Evolutionary conservation across 2,329 filamentous ascomycete species (phyloP), one percentile per base, ranked within the genome.

Genomic region (Aspergillus neotritici): DNA sequence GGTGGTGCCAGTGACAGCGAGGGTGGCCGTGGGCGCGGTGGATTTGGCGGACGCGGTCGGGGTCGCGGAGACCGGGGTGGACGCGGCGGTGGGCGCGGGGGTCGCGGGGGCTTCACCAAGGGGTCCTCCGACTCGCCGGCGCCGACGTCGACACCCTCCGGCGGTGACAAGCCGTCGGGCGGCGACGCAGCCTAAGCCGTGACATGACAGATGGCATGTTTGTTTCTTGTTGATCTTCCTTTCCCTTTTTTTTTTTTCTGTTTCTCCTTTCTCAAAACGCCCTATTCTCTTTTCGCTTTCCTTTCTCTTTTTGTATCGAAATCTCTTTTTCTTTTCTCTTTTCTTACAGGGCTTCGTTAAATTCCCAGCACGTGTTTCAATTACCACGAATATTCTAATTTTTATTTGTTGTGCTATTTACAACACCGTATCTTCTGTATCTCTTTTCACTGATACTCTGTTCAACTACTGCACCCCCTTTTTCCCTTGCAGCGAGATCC

Each of bases 1-100:
- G 86, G 85, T 43, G 86, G 82, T 41, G 87, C 87, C 46, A 90
- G 83, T 47, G 82, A 84, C 61, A 86, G 84, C 54, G 86, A 89
- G 59, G 74, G 76, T 44, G 71, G 72, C 43, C 69, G 78, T 44
- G 73, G 78, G 48, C 72, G 78, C 49, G 70, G 74, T 48, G 57
- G 59, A 17, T 57, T 53, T 31, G 49, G 60, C 34, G 56, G 78
- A 46, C 69, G 73, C 50, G 75, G 75, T 37, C 68, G 79, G 36
- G 79, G 79, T 12, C 73, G 71, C 28, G 71, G 78, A 13, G 70
- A 75, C 16, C 71, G 75, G 35, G 74, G 78, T 40, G 49, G 51
- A 10, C 51, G 59, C 29, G 52, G 73, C 45, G 74, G 75, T 39
- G 78, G 82, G 36, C 78, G 80, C 47, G 75, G 80, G 42, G 75